Base-by-base conservation (phyloP, 805 yeast species). In the Sugiyamaella boreocaroliniensis region DNA sequence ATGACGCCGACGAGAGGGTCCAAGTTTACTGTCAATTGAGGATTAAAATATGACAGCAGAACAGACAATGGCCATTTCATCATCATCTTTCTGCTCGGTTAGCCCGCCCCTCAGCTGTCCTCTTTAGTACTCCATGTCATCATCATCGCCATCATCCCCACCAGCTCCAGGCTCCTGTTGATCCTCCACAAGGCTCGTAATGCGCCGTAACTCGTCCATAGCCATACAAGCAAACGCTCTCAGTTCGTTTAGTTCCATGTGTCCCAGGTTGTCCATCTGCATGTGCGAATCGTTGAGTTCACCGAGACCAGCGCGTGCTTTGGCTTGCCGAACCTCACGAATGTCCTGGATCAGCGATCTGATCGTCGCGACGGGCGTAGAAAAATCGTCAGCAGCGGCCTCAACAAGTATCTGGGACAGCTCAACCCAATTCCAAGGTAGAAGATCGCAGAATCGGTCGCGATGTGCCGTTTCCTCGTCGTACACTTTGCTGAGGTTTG, bases 401-500 rank as follows among this genome's bases (percentile, higher is more conserved):
- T 77, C 74, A 4, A 92, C 73, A 47, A 92, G 70, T 11, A 85
- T 75, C 59, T 85, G 86, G 3, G 92, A 79, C 0, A 85, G 64
- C 48, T 92, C 96, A 19, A 89, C 72, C 99, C 99, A 93, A 64
- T 84, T 80, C 82, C 85, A 83, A 0, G 98, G 98, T 48, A 92
- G 68, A 34, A 49, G 45, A 5, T 68, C 62, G 51, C 88, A 78
- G 64, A 92, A 92, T 54, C 78, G 71, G 34, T 76, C 76, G 1
- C 80, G 75, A 51, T 77, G 65, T 4, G 73, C 71, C 34, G 80
- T 71, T 64, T 92, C 98, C 55, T 78, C 83, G 18, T 84, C 87
- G 59, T 85, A 80, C 43, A 76, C 73, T 5, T 72, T 74, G 50
- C 78, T 77, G 52, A 92, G 67, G 48, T 72, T 73, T 16, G 72